These are phyloP conservation scores for Tritrichomonas musculus DNA, from an alignment of 208 protist species.

Conservation along the genomic window DNA sequence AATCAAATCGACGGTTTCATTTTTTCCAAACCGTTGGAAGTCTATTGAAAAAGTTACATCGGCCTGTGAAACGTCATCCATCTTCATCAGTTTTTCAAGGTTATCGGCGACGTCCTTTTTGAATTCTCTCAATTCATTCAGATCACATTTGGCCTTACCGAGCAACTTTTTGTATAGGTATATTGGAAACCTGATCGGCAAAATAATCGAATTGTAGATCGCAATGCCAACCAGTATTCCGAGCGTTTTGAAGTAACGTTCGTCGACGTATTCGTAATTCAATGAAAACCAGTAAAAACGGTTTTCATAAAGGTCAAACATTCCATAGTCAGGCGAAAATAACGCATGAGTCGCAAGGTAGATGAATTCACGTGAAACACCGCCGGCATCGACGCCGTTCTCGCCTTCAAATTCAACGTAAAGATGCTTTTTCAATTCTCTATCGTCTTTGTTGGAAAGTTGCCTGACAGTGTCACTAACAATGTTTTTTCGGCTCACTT, in stretches of 20 bases:
- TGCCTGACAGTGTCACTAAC: not conserved
- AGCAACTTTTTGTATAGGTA: conserved; percentile 45
- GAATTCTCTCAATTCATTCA: conserved; percentile 41
- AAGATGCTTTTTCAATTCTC: conserved; percentile 67
- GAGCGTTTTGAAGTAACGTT: not conserved
- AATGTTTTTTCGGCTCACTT: not conserved
- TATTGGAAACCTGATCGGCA: conserved; percentile 74
- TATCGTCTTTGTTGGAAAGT: not conserved
- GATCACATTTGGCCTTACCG: not conserved
- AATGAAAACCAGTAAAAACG: conserved; percentile 66
- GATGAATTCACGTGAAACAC: conserved; percentile 90
- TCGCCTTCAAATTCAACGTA: conserved; percentile 74
- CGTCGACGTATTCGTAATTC: conserved; percentile 11
- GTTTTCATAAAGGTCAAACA: conserved; percentile 67
- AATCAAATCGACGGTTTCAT: conserved; percentile 39
- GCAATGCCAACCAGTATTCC: conserved; percentile 68
- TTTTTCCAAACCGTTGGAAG: conserved; percentile 19
- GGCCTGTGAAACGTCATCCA: not conserved
- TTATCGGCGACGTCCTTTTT: conserved; percentile 36
- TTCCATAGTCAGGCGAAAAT: conserved; percentile 74
- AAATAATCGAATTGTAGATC: conserved; percentile 79
- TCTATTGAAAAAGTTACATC: conserved; percentile 37
- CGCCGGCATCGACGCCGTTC: conserved; percentile 82
- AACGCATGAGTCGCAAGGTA: conserved; percentile 73
- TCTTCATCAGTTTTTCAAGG: conserved; percentile 17